Conservation (phyloP, 805 yeast species). For the Kodamaea restingae region DNA sequence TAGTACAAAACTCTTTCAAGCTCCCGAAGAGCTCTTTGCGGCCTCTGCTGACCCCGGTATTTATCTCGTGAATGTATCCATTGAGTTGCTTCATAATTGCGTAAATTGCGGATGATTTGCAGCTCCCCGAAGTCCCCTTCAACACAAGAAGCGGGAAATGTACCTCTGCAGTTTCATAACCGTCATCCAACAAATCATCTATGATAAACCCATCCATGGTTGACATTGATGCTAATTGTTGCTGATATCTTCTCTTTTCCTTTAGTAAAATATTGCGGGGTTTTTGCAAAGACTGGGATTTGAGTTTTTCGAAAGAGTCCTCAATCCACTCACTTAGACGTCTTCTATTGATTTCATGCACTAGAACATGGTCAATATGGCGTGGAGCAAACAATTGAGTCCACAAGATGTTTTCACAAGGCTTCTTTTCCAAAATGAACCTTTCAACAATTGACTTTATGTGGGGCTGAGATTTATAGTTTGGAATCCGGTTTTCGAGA, state of each 20-base stretch:
- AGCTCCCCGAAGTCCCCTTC: constrained; percentile 69
- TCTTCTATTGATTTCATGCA: constrained; percentile 24
- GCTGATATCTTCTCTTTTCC: constrained; percentile 20
- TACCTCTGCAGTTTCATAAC: constrained; percentile 29
- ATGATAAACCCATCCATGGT: constrained; percentile 38
- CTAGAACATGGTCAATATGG: constrained; percentile 29
- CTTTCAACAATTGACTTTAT: constrained; percentile 12
- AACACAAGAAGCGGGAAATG: constrained; percentile 64
- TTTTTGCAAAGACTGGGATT: constrained; percentile 26
- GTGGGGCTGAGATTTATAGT: constrained; percentile 9
- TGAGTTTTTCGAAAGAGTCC: constrained; percentile 33
- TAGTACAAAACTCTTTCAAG: constrained; percentile 77
- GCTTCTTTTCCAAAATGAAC: neutral
- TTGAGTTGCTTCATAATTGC: constrained; percentile 57
- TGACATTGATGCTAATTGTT: constrained; percentile 11
- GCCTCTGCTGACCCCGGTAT: constrained; percentile 68
- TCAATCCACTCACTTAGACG: constrained; percentile 33
- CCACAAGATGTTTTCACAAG: constrained; percentile 25
- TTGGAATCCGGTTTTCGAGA: constrained; percentile 10
- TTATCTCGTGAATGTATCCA: constrained; percentile 79
- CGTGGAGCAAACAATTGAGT: constrained; percentile 44
- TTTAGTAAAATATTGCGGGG: constrained; percentile 30
- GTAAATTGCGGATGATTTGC: constrained; percentile 73
- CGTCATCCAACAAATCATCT: constrained; percentile 24
- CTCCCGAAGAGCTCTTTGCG: constrained; percentile 63